phyloP scores from a whole-genome alignment of 352 stramenopile genomes.

The Halophytophthora batemanensis region DNA sequence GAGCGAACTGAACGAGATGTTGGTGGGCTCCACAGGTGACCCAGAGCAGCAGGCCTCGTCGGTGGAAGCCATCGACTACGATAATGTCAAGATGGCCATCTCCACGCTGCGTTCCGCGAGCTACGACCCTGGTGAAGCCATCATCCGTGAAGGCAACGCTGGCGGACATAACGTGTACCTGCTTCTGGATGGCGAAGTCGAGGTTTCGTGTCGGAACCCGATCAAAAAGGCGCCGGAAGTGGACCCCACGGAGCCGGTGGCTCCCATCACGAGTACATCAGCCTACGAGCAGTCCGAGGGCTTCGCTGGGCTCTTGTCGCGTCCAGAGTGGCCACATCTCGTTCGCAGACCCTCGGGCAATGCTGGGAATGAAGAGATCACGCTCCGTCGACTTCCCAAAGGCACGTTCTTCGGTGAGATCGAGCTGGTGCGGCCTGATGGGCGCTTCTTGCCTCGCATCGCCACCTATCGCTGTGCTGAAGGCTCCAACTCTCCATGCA shows the following conservation, averaged over 20 bases:
- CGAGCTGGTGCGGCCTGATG: slow-evolving; percentile 70
- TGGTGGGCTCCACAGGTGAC: slow-evolving; percentile 70
- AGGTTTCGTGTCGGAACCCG: slow-evolving; percentile 76
- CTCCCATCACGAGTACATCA: slow-evolving; percentile 19
- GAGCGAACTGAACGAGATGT: slow-evolving; percentile 80
- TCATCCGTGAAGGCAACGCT: slow-evolving; percentile 69
- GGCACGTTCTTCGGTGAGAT: slow-evolving; percentile 81
- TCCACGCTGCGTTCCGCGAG: slow-evolving; percentile 69
- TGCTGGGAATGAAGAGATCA: slow-evolving; percentile 43
- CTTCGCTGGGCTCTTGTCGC: slow-evolving; percentile 27
- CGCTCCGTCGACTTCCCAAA: slow-evolving; percentile 56
- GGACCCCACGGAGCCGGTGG: slow-evolving; percentile 10
- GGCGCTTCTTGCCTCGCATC: slow-evolving; percentile 62
- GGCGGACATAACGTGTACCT: slow-evolving; percentile 78
- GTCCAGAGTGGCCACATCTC: slow-evolving; percentile 24
- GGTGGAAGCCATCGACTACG: slow-evolving; percentile 62
- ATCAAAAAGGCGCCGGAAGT: slow-evolving; percentile 34
- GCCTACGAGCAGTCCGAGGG: slow-evolving; percentile 26
- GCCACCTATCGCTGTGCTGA: slow-evolving; percentile 65
- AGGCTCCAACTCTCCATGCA: slow-evolving; percentile 39
- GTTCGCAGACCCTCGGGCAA: slow-evolving; percentile 14
- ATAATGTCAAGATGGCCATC: slow-evolving; percentile 83
- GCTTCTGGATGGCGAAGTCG: slow-evolving; percentile 70
- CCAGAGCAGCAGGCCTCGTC: slow-evolving; percentile 53
- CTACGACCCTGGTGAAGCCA: slow-evolving; percentile 61